Evolutionary conservation across 2,329 filamentous ascomycete genomes (phyloP), one percentile per base, ranked within the genome.

Genomic region (Pseudogymnoascus sp.): DNA sequence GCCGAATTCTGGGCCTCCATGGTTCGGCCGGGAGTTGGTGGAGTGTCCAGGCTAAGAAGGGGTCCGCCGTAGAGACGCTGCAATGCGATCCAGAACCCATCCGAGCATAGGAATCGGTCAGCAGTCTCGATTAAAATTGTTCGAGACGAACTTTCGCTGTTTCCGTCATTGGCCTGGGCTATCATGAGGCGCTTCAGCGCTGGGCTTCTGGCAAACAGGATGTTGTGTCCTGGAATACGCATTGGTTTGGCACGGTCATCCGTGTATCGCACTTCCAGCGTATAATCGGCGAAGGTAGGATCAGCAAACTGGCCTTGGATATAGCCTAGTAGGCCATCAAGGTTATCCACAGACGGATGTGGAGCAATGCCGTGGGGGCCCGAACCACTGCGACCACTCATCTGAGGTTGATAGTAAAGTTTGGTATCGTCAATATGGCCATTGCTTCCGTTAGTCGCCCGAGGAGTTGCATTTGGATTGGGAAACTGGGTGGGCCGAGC

Each of bases 31-130:
- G 69, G 71, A 42, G 33, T 60, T 40, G 72, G 0, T 72, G 72
- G 1, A 72, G 74, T 1, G 75, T 70, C 5, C 70, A 71, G 35
- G 63, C 72, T 70, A 17, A 84, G 75, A 4, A 86, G 75, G 0
- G 81, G 79, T 63, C 79, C 76, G 31, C 83, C 80, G 66, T 87
- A 87, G 4, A 87, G 75, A 50, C 79, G 77, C 68, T 85, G 83
- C n/a, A 83, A 74, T 1, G 82, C 81, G 70, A 79, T 79, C 73
- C 80, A 82, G 70, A 86, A 85, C 1, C 81, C 76, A 68, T 86
- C 82, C 3, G 81, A 77, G 23, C 80, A 78, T 29, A 86, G 72
- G 74, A 81, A 85, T 33, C 78, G 76, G 70, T 83, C 82, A 61
- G 78, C 75, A 4, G 79, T 77, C 66, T 81, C 77, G 17, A 87